phyloP scores from a whole-genome alignment of 306 rosid species.

The Castanea mollissima region DNA sequence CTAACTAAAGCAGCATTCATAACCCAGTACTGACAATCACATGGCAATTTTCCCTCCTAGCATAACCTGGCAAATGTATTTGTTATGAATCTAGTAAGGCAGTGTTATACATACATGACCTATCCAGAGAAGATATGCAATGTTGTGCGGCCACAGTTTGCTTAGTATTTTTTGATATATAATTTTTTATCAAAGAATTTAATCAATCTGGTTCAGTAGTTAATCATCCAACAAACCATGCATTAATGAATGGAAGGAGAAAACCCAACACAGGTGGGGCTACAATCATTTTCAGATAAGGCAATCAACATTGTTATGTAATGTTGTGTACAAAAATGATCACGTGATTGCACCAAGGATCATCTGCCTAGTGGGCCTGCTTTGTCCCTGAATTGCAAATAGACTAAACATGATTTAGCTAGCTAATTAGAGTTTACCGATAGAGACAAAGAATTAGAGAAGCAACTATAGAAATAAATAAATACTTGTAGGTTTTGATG shows the following conservation, averaged over 20 bases:
- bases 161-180: neutral
- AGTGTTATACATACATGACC: no score
- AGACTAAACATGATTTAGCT: constrained; percentile 13
- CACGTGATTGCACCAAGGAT: constrained; percentile 26
- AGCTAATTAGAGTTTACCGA: neutral
- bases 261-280: constrained; percentile 35
- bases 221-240: constrained; percentile 20
- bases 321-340: constrained; percentile 12
- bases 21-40: neutral
- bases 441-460: constrained; percentile 1
- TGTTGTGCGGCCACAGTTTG: neutral
- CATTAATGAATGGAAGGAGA: constrained; percentile 30
- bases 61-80: neutral
- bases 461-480: neutral
- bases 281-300: constrained; percentile 37
- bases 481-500: neutral
- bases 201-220: constrained; percentile 11
- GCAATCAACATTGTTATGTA: constrained; percentile 18
- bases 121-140: neutral
- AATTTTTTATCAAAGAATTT: neutral
- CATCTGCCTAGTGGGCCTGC: constrained; percentile 43
- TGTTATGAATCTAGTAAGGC: neutral
- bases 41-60: neutral
- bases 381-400: constrained; percentile 37
- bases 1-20: neutral